Base-by-base conservation (phyloP, 2,329 filamentous ascomycete genomes). In the Myriosclerotinia curreyana region DNA sequence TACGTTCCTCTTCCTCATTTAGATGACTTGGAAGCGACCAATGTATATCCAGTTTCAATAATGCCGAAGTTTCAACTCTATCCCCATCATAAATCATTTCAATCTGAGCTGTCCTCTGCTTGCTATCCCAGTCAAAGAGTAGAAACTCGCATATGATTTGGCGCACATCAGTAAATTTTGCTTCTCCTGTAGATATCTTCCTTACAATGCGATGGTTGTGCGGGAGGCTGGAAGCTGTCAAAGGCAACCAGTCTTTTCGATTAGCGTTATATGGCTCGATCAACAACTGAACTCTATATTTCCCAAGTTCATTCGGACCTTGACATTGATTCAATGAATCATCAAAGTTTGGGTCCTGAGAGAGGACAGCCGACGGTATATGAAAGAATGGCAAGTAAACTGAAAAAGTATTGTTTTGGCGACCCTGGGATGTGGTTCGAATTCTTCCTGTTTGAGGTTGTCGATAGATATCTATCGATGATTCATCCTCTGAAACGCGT, bases 21-120 rank as follows among this genome's bases (percentile, higher is more conserved):
- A 67, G 12, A 38, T 65, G 60, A 55, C 60, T 68, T 34, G 71
- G 71, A 36, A 70, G 56, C 2, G 69, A 65, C 71, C 71, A 73
- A 46, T 58, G 50, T 34, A 72, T 52, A 22, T 68, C 38, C 14
- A 70, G 15, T 2, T 66, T 59, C 28, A 73, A 54, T 20, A 34
- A 64, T 44, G 49, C 54, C 20, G 48, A 64, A 25, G 62, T 64
- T 22, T 28, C 28, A 42, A 64, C 36, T 46, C 38, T 70, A 64
- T 14, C 54, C 48, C 25, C 50, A 38, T 17, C 46, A 46, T 60
- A 67, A 59, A 42, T 64, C 40, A 58, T 11, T 12, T 34, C 42
- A n/a, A 64, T 44, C 15, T 49, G 46, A 49, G 40, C 28, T 25
- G 61, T 40, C 3, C 31, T 34, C 15, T 38, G 15, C 44, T 36